Base-by-base conservation (phyloP, 495 filamentous ascomycete genomes). In the Pseudomonodictys pantanalensis region DNA sequence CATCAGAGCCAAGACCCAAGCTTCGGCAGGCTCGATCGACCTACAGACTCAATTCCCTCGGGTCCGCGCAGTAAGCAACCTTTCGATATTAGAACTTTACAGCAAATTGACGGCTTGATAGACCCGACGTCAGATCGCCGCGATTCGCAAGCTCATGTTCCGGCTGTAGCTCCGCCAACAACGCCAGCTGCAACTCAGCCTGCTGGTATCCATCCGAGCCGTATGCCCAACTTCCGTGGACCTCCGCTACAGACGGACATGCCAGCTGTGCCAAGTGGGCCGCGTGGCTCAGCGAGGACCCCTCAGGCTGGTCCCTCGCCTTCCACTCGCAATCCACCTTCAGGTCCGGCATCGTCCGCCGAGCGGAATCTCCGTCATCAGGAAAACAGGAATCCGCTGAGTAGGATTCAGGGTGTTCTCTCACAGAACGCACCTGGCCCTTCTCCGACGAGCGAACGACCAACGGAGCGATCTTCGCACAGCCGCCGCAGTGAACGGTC, bases 21-120 rank as follows among this genome's bases (percentile, higher is more conserved):
- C 25, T 74, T 74, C 55, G 75, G 75, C 12, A 68, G 75, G 38
- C 69, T 77, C 10, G 75, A 74, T 57, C 71, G 79, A 7, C 77
- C 80, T 43, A 72, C 73, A n/a, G 77, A 81, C 0, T 72, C 85
- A 42, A 81, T 85, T 42, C 89, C 90, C 0, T 86, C 83, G 23
- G 91, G 89, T 0, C 91, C 90, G 1, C 78, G 87, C 39, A 79
- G 80, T 30, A 67, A 24, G 58, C 25, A 64, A 59, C 25, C 29
- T 28, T 26, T 11, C 1, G 33, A 53, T 6, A 20, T 39, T 35
- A 20, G 52, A 17, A 52, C 1, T 51, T 47, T 10, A 5, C 55
- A n/a, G 23, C 41, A 39, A 55, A n/a, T 18, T 57, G 39, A 35
- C 47, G 42, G 51, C 26, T 44, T 10, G 39, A 25, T 33, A 57